A percentile compares a stretch with the other conserved stretches of the same genome.
These are phyloP conservation scores for Aspergillus sergii DNA, from an alignment of 2,329 filamentous ascomycete species.

Conservation along the genomic window DNA sequence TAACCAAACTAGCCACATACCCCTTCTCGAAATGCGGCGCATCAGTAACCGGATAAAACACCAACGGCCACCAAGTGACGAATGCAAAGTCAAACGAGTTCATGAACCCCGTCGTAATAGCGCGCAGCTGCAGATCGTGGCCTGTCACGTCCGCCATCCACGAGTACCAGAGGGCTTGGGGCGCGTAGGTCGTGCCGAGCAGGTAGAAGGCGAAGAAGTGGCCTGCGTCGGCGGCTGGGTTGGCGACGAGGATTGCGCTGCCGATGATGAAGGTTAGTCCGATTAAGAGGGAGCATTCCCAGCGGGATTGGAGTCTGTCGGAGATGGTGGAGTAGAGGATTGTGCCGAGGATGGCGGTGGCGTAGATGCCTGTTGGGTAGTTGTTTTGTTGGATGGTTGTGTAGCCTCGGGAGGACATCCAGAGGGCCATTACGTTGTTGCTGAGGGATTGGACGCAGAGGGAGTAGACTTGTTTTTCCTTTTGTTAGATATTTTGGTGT, in stretches of 20 bases:
- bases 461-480: conserved; percentile 40
- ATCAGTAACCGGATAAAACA: conserved; percentile 47
- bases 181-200: conserved; percentile 49
- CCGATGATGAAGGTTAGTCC: conserved; percentile 48
- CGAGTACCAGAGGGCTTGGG: conserved; percentile 51
- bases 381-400: conserved; percentile 49
- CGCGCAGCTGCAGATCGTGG: conserved; percentile 45
- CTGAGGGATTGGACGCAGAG: conserved; percentile 46
- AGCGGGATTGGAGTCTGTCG: conserved; percentile 47
- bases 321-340: conserved; percentile 46
- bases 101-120: conserved; percentile 50
- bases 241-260: background rate
- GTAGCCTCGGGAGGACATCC: conserved; percentile 51
- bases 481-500: background rate
- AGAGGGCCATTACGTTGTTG: conserved; percentile 51
- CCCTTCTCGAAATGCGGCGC: conserved; percentile 44
- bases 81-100: conserved; percentile 50
- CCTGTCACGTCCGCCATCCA: conserved; percentile 49
- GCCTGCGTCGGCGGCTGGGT: conserved; percentile 23
- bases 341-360: conserved; percentile 46
- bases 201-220: conserved; percentile 51
- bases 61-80: conserved; percentile 46
- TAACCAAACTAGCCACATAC: conserved; percentile 45
- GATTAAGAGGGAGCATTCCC: conserved; percentile 48
- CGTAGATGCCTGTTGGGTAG: conserved; percentile 48